phyloP scores from a whole-genome alignment of 2,329 filamentous ascomycete species.

The Aspergillus sp. region DNA sequence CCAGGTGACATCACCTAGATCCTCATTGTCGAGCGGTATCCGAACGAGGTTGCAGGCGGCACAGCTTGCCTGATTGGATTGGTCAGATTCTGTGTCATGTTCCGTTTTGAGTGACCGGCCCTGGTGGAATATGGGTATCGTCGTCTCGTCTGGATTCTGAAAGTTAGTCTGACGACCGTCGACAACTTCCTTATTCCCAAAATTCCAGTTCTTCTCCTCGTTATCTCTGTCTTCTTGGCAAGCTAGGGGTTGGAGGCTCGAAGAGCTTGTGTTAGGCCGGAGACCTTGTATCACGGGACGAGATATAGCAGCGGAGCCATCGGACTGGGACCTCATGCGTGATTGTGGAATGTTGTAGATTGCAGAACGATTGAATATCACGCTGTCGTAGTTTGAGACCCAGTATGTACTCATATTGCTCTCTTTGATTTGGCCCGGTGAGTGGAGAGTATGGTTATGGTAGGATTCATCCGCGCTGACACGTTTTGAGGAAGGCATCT shows the following conservation, averaged over 20 bases:
- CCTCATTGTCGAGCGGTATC: constrained; percentile 50
- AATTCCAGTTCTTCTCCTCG: constrained; percentile 14
- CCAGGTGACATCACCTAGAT: constrained; percentile 60
- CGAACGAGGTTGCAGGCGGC: constrained; percentile 58
- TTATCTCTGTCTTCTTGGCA: constrained; percentile 33
- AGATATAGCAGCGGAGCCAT: constrained; percentile 41
- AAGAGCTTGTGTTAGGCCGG: constrained; percentile 41
- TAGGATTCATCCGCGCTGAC: constrained; percentile 34
- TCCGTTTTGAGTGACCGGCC: constrained; percentile 27
- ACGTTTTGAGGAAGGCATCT: constrained; percentile 25
- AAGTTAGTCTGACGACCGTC: constrained; percentile 15
- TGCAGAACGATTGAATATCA: constrained; percentile 11
- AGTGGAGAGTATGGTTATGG: constrained; percentile 22
- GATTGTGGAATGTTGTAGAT: constrained; percentile 29
- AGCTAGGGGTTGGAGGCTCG: constrained; percentile 32
- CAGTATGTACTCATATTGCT: constrained; percentile 20
- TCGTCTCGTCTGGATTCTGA: constrained; percentile 7
- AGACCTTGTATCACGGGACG: constrained; percentile 37
- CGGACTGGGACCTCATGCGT: constrained; percentile 43
- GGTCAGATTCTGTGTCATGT: constrained; percentile 24
- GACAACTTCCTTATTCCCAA: constrained; percentile 10
- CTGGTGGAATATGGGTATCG: constrained; percentile 12
- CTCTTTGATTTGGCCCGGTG: constrained; percentile 23
- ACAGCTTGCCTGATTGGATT: constrained; percentile 50
- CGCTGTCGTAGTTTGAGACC: constrained; percentile 19